Conservation (phyloP, 2,329 filamentous ascomycete species). For the Fusarium buxicola region DNA sequence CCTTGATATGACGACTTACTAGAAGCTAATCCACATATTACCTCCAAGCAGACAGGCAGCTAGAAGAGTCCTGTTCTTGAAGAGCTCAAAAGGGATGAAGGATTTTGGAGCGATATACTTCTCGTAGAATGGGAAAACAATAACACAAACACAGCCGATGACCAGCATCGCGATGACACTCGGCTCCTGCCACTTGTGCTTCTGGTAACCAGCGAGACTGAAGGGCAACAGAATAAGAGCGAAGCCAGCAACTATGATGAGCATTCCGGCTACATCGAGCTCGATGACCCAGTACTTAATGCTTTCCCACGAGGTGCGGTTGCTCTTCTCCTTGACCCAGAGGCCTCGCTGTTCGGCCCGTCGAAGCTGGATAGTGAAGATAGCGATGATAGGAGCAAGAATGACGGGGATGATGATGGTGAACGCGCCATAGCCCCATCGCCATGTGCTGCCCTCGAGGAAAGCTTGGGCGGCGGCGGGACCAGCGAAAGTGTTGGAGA, state of each 20-base stretch:
- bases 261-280: conserved; percentile 58
- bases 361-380: conserved; percentile 17
- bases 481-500: conserved; percentile 13
- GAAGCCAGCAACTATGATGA: conserved; percentile 63
- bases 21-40: conserved; percentile 24
- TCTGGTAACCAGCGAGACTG: conserved; percentile 50
- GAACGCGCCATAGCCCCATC: conserved; percentile 12
- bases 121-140: conserved; percentile 64
- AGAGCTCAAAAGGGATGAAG: conserved; percentile 48
- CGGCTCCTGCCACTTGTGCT: conserved; percentile 52
- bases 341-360: conserved; percentile 11
- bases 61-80: conserved; percentile 59
- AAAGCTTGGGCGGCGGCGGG: conserved; percentile 3
- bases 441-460: conserved; percentile 4
- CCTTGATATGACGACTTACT: background rate
- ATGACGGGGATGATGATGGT: conserved; percentile 20
- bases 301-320: conserved; percentile 1
- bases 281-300: conserved; percentile 28
- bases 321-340: conserved; percentile 14
- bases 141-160: conserved; percentile 60
- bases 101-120: conserved; percentile 56
- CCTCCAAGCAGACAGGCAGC: conserved; percentile 35
- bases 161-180: conserved; percentile 61
- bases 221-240: conserved; percentile 65
- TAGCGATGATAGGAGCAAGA: conserved; percentile 6